Conservation (phyloP, 768 basidiomycete species). For the Lentinula sp. region DNA sequence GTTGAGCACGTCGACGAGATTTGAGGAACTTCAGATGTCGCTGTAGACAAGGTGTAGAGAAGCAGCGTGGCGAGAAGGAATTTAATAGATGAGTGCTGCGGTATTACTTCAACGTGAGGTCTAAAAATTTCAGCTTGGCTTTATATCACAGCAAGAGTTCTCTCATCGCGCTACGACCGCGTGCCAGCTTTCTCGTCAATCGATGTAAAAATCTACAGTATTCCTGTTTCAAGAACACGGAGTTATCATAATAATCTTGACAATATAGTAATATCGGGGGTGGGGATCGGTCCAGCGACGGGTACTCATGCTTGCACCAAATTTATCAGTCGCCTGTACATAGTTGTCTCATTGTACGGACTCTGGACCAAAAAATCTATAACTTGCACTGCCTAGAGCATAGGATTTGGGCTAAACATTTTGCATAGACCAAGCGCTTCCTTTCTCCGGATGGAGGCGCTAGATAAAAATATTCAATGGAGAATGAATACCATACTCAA, state of each 20-base stretch:
- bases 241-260: not conserved
- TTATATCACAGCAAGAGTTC: no score
- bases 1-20: not conserved
- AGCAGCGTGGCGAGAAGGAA: not conserved
- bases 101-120: not conserved
- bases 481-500: slow-evolving; percentile 5
- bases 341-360: no score
- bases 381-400: no score
- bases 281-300: no score
- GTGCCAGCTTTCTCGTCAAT: no score
- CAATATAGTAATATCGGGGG: no score
- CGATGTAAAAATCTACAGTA: not conserved
- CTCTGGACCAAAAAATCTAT: no score
- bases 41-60: not conserved
- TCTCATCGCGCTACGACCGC: no score
- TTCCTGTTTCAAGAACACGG: not conserved
- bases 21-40: not conserved
- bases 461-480: slow-evolving; percentile 17
- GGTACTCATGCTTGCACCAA: no score
- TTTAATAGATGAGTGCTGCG: not conserved
- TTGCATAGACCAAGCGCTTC: slow-evolving; percentile 48
- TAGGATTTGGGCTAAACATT: no score
- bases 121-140: no score
- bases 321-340: no score
- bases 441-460: slow-evolving; percentile 47